Base-by-base conservation (phyloP, 768 basidiomycete species). In the Lactarius hatsudake region DNA sequence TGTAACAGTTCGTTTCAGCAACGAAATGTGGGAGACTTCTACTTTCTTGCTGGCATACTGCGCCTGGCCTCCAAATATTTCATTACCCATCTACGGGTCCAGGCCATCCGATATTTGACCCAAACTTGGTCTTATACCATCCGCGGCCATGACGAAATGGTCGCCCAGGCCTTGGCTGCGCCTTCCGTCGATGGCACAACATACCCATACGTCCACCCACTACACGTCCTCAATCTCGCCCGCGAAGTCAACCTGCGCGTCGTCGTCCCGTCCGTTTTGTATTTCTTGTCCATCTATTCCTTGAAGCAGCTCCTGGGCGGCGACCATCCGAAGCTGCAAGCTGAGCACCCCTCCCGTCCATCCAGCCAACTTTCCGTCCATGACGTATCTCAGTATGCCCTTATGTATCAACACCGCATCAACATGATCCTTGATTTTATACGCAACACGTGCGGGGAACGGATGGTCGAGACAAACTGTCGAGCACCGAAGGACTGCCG, bases 51-150 rank as follows among this genome's bases (percentile, higher is more conserved):
- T 38, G 83, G 84, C 6, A 82, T 87, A 51, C 76, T 88, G 18
- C 85, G 86, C 23, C 76, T 88, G 15, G 73, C 86, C 13, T 85
- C 82, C 36, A 88, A 88, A 69, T 88, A 88, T 64, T 83, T 86
- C 71, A 81, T 87, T 40, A 71, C 75, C 7, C 79, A 81, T 59
- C 79, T 87, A 7, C 83, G 86, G n/a, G 71, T 72, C n/a, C 78
- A 83, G 66, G 83, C 82, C 42, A 82, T 87, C 62, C 76, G 76
- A 59, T 78, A 81, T 63, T 79, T 88, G 17, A 73, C 79, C 17
- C 73, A 79, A 63, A 84, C 81, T 1, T 88, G 86, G 86, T 75
- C 81, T 13, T 75, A 80, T 57, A 85, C 85, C 3, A 78, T 88
- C 5, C 74, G 78, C 45, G 84, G 83, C 12, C 86, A 87, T 68